Base-by-base conservation (phyloP, 257 asterid genomes). In the Solanum lycopersicoides region DNA sequence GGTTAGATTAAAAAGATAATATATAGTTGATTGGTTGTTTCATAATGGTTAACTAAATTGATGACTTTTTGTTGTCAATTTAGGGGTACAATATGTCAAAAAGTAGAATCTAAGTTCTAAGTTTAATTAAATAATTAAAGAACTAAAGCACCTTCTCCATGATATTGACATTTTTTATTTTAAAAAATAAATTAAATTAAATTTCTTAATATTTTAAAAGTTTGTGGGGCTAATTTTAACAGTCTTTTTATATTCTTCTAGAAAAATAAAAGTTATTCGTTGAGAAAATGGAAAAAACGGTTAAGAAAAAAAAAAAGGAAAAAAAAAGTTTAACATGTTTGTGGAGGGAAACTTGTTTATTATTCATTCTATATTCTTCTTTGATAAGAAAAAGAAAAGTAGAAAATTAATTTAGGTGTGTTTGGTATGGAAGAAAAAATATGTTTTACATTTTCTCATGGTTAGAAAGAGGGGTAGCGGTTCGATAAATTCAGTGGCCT, bases 31-130 rank as follows among this genome's bases (percentile, higher is more conserved):
- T 80, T 50, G 44, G 69, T 18, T 47, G 66, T 66, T 44, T 32
- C 80, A 87, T 30, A 45, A 86, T 86, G 66, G 87, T 90, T 87
- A 84, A 28, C 88, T 16, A 86, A 90, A 86, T 84, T 75, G 88
- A 71, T n/a, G 90, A 56, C 89, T 88, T 86, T 83, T 71, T 23
- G 60, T 80, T 74, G 18, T 86, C 83, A 23, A 74, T 85, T 37
- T 28, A 41, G 50, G 85, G 86, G 47, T 35, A 85, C 65, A 82
- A 63, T 53, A 60, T 88, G 88, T 90, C 90, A 86, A 91, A 79
- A 84, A 87, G 53, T 84, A n/a, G 83, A 9, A 86, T 41, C 34
- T 69, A 47, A 83, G 63, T 59, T 45, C 84, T 69, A 76, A 59
- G 59, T 45, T 82, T 28, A 82, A 84, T 30, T 18, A 59, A 56